Base-by-base conservation (phyloP, 176 grass and related monocot species). In the Dendrocalamus sinicus region DNA sequence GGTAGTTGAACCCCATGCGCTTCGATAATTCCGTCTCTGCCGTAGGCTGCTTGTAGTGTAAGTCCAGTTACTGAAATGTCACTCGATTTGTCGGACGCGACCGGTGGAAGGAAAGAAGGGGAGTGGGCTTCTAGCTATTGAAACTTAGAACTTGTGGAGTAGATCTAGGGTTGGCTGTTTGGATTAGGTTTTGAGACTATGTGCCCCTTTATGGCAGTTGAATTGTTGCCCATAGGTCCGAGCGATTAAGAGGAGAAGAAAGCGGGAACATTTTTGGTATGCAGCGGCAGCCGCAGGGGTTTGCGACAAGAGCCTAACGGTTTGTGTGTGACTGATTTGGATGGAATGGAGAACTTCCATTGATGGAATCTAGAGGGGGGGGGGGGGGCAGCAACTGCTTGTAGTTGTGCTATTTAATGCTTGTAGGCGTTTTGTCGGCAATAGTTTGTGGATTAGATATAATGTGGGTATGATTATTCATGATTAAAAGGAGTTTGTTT, bases 401-500 rank as follows among this genome's bases (percentile, higher is more conserved):
- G 70, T 45, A 20, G 43, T 24, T 32, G 43, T 16, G 10, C 16
- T 66, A 13, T 65, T 80, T n/a, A 80, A 14, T 44, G 48, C 26
- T 67, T 67, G 59, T 66, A 81, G 64, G 79, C 3, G 3, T 19
- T 47, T 69, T 69, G 39, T 69, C 2, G 12, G 47, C 63, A 54
- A 81, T 8, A 69, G 6, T 69, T 67, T 54, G 37, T 69, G 64
- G 19, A 51, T 81, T 69, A 80, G 6, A 67, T 67, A 19, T 67
- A 37, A 39, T 37, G 35, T 19, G 26, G 30, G 13, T 53, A 41
- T 11, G 13, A n/a, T 78, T 40, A 60, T 61, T 61, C 39, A 45
- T 78, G 40, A 78, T 78, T 78, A 48, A 54, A 69, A 9, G 69
- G 28, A 67, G 50, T 4, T 53, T 80, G 61, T 67, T 67, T 81